phyloP scores from a whole-genome alignment of 768 basidiomycete genomes.

The Epithele typhae region DNA sequence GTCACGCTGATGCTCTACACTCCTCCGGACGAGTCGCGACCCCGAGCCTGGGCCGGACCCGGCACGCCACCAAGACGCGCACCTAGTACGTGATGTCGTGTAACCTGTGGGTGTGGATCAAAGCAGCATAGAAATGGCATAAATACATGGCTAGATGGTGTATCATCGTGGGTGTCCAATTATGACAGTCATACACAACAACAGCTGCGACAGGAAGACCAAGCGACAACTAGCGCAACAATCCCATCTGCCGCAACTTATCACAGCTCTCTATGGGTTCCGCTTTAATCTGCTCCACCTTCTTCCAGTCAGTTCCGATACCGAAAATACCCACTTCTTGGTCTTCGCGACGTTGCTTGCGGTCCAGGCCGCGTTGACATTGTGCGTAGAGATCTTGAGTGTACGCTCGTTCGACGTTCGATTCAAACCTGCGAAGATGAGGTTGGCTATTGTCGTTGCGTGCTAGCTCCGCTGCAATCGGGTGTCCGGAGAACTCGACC shows the following conservation, averaged over 20 bases:
- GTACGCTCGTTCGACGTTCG: conserved; percentile 68
- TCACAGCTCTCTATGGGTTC: conserved; percentile 78
- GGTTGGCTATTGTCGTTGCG: conserved; percentile 28
- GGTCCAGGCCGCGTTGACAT: conserved; percentile 68
- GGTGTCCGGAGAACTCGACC: conserved; percentile 71
- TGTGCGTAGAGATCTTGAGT: conserved; percentile 63
- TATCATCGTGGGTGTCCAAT: conserved; percentile 1
- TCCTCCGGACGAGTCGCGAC: conserved; percentile 7
- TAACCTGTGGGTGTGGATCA: background rate
- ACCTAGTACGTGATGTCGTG: background rate
- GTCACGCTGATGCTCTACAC: background rate
- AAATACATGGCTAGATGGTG: conserved; percentile 16
- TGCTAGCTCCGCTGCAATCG: conserved; percentile 71
- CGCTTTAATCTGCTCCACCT: conserved; percentile 66
- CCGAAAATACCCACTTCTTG: conserved; percentile 85
- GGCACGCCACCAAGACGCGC: conserved; percentile 6
- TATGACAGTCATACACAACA: conserved; percentile 7
- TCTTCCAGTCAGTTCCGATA: conserved; percentile 89
- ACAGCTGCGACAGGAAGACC: background rate
- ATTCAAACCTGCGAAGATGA: conserved; percentile 65
- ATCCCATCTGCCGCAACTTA: conserved; percentile 59
- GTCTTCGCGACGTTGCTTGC: conserved; percentile 67
- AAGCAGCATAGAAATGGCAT: conserved; percentile 5
- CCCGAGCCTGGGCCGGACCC: conserved; percentile 9
- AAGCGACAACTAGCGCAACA: conserved; percentile 36